Conservation (phyloP, 306 rosid species). For the Phaseolus lunatus region DNA sequence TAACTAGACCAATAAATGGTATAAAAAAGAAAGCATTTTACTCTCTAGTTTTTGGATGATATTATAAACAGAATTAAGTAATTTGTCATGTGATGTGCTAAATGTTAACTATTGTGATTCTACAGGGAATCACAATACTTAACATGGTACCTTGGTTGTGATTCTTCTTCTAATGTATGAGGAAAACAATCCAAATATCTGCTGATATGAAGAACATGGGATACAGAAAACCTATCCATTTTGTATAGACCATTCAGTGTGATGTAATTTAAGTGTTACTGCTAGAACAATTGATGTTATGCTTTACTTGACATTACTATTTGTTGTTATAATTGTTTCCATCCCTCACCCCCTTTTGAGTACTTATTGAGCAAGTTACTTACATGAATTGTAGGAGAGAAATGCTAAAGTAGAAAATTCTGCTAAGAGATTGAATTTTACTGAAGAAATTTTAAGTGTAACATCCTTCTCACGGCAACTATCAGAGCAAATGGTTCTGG, state of each 20-base stretch:
- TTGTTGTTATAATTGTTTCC: conserved; percentile 13
- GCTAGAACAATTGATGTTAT: conserved; percentile 31
- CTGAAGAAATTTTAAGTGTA: conserved; percentile 72
- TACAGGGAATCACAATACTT: too few species aligned
- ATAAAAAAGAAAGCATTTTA: neutral
- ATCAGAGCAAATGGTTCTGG: conserved; percentile 83
- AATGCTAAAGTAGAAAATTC: conserved; percentile 53
- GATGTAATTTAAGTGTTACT: conserved; percentile 16
- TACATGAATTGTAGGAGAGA: conserved; percentile 64
- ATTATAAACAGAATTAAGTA: conserved; percentile 16
- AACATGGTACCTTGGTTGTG: neutral
- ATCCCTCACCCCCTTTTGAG: neutral
- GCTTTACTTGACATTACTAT: neutral
- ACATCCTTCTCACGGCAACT: conserved; percentile 87
- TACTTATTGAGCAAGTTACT: conserved; percentile 32
- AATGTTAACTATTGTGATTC: too few species aligned
- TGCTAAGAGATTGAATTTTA: conserved; percentile 66
- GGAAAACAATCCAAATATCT: conserved; percentile 25
- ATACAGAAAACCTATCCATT: conserved; percentile 1
- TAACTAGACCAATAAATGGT: neutral
- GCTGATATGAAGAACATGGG: neutral
- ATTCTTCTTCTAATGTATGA: conserved; percentile 9
- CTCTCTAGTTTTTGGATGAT: neutral
- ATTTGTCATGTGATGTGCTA: conserved; percentile 15
- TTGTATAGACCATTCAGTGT: neutral